Evolutionary conservation across 192 early-diverging fungal genomes (phyloP), one percentile per base, ranked within the genome.

Genomic region (Umbelopsis sp.): DNA sequence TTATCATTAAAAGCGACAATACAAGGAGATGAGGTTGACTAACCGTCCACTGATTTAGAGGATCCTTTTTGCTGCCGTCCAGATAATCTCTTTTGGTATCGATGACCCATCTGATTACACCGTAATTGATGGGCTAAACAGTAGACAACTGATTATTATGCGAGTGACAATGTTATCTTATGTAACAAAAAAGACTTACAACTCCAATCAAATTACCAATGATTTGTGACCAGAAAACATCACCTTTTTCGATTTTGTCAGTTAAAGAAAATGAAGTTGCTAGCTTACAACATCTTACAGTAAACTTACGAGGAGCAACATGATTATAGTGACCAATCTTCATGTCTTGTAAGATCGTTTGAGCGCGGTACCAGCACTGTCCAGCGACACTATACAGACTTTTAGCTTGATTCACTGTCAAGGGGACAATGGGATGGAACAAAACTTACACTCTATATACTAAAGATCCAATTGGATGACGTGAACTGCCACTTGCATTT

Each of bases 311-410:
- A 61, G 66, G 66, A 7, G 66, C 46, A n/a, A 67, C 27, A 49
- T 67, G 66, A 21, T 49, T 49, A 25, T 67, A 67, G 66, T 67
- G 66, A 16, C 66, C 66, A 25, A 67, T 46, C 18, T 67, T 67
- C 66, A 67, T 67, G 20, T 67, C 66, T 46, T 67, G 66, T 33
- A 81, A 55, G 20, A 81, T 81, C 41, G 69, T 72, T 50, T 81
- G 79, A 11, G 79, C 79, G 51, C 79, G 79, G 68, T 81, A 81
- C 79, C 79, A 81, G 51, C 75, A 77, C 67, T 81, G 75, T 41
- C 75, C 79, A 68, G 79, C 75, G 27, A 81, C 75, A 30, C 75
- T 74, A 68, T 69, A 70, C 44, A 44, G 70, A 69, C 1, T 71
- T 69, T 27, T 16, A 61, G 55, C 11, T n/a, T 3, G 27, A 13